Evolutionary conservation across 768 basidiomycete species (phyloP), one percentile per base, ranked within the genome.

Genomic region (Podaxis sp.): DNA sequence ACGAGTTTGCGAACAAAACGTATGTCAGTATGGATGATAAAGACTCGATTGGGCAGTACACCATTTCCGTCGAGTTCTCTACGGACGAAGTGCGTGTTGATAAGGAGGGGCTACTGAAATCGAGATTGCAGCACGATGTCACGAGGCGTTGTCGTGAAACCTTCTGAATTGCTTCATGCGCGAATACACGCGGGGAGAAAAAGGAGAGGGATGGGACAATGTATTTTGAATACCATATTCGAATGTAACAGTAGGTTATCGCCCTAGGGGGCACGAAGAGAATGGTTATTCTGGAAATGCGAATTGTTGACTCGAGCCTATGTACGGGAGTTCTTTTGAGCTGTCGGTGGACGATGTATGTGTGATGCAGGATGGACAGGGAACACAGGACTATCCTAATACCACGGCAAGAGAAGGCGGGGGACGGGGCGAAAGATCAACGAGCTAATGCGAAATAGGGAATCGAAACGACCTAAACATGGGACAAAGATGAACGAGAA

Each of bases 11-110:
- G 1, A 86, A 90, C 67, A 69, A 74, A 67, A 90, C 88, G 11
- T 67, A 55, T 40, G 69, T 88, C n/a, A 75, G 75, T 29, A 50
- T 85, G 25, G 58, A 68, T 15, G 76, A 77, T 40, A 68, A 63
- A 7, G 64, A 75, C 12, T 70, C 75, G 3, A 57, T 73, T 6
- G 85, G 81, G 2, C 73, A 66, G 22, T 87, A 85, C 65, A 73
- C 67, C 2, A 74, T 85, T 43, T 66, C 75, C 17, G 83, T 89
- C 13, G 69, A 69, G 40, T 88, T 86, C 65, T 53, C 75, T 13
- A 85, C 88, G 1, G 79, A 83, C 38, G 85, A 89, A 68, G 83
- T 90, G 8, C 77, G 82, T 61, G 66, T 75, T 22, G 85, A 57
- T 11, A 22, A 87, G 65, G 72, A 72, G 25, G 71, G 77, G 11